Evolutionary conservation across 352 stramenopile genomes (phyloP).

Genomic region (Phytopythium kandeliae): DNA sequence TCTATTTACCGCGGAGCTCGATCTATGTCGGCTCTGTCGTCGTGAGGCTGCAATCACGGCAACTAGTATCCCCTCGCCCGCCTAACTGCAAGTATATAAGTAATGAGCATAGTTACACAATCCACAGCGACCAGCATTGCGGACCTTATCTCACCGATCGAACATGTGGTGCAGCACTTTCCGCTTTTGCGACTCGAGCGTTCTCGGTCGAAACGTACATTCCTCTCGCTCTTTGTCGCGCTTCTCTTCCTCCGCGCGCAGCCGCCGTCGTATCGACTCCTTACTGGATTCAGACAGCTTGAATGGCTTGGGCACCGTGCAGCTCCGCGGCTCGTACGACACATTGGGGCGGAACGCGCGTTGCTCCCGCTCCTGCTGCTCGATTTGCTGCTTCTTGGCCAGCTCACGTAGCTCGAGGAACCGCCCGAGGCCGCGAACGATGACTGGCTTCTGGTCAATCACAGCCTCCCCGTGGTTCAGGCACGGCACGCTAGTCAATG

Average conservation of each 20-base stretch:
- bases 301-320: conserved; percentile 74
- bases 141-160: conserved; percentile 19
- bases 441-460: conserved; percentile 32
- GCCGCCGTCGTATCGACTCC: conserved; percentile 34
- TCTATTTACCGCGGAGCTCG: conserved; percentile 5
- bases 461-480: background rate
- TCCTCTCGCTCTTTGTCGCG: conserved; percentile 43
- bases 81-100: conserved; percentile 8
- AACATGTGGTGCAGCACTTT: conserved; percentile 47
- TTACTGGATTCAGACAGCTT: conserved; percentile 60
- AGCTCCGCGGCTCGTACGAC: conserved; percentile 59
- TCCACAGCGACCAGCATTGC: no score
- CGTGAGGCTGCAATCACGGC: background rate
- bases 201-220: conserved; percentile 55
- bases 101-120: conserved; percentile 8
- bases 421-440: conserved; percentile 70
- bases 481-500: background rate
- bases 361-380: conserved; percentile 57
- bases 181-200: conserved; percentile 47
- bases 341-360: conserved; percentile 52
- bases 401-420: conserved; percentile 75
- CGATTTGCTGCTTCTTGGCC: conserved; percentile 57
- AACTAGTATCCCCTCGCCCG: background rate
- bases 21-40: background rate
- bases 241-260: conserved; percentile 43